Conservation (phyloP, 345 rosid species). For the Orychophragmus violaceus region DNA sequence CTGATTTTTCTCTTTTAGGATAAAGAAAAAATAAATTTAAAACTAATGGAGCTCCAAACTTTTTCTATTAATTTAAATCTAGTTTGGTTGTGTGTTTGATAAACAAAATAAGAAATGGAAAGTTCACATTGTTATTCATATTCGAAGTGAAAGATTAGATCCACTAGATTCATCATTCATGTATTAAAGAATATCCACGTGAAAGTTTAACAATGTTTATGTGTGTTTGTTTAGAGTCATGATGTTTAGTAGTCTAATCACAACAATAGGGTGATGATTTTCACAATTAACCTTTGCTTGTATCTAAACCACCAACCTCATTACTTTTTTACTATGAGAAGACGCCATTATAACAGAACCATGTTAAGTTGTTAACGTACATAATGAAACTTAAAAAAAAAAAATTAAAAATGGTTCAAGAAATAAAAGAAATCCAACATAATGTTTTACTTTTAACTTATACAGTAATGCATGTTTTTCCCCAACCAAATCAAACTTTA, state of each 20-base stretch:
- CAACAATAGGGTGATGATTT: conserved; percentile 1
- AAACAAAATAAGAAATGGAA: background rate
- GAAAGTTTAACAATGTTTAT: background rate
- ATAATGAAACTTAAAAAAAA: background rate
- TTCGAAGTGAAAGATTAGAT: background rate
- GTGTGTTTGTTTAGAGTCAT: conserved; percentile 11
- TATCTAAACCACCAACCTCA: conserved; percentile 9
- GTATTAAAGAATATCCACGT: background rate
- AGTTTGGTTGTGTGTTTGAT: background rate
- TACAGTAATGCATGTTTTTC: background rate
- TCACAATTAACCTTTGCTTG: conserved; percentile 10
- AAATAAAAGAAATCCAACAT: background rate
- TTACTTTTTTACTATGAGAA: background rate
- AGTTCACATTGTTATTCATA: background rate
- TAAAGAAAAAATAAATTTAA: background rate
- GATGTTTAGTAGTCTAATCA: conserved; percentile 25
- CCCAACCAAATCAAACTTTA: too few relatives aligned
- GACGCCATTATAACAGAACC: background rate
- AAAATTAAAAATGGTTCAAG: background rate
- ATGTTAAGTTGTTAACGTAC: background rate
- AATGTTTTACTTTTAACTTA: background rate
- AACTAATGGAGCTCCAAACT: background rate
- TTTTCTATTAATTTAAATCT: background rate
- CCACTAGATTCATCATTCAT: background rate
- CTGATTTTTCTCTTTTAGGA: background rate